Evolutionary conservation across 208 protist species (phyloP), one percentile per base, ranked within the genome.

Genomic region (Trypanosoma congolense): DNA sequence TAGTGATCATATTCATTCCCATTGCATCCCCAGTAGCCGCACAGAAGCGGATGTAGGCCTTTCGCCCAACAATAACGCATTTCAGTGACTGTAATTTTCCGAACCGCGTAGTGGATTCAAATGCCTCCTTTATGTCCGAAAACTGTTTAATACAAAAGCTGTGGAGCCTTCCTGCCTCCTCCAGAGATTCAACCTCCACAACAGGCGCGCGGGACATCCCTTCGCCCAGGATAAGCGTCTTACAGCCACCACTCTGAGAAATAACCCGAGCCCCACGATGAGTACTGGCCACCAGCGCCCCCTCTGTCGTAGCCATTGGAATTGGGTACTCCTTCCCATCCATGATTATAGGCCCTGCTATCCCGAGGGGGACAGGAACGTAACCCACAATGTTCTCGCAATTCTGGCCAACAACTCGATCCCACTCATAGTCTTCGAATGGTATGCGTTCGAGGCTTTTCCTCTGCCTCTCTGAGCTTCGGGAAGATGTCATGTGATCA

Each of bases 1-100:
- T 99, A n/a, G 92, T 94, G 53, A 99, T 91, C 98, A 99, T 99
- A 71, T 99, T 99, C 97, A 99, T 99, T 19, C 98, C 98, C 97
- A 99, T 99, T 6, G 98, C 98, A 75, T 99, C 98, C 10, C 97
- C 98, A 2, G 91, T 96, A 33, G 80, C 80, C 54, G 90, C 93
- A 43, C 65, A 70, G 75, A 99, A 98, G 42, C 97, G 93, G 30
- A 98, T 55, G 64, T 96, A 95, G 19, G 97, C 84, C 28, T 90
- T 90, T 44, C 81, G 68, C 9, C 97, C 97, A 5, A 87, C 83
- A 21, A 98, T 58, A 8, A 73, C 78, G 30, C 87, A 90, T 61
- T 95, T 93, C 21, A 93, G 62, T 56, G 73, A 83, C 29, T 80
- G 65, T 5, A 99, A 85, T 64, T 93, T 83, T 3, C 84, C 96